Conservation (phyloP, 179 eudicot genomes). For the Beta macrorhiza region DNA sequence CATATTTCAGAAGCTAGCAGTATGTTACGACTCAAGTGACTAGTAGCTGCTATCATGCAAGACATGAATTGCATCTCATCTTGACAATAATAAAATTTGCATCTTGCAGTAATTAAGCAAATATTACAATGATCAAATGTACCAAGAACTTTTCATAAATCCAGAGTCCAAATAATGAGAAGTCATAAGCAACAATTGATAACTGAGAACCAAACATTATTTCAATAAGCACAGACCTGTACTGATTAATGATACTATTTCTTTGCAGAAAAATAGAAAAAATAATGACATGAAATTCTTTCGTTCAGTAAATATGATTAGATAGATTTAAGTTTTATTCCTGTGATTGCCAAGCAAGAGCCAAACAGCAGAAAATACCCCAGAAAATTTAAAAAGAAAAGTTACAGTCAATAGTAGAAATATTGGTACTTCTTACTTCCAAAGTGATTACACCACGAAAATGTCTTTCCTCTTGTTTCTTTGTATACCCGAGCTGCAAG, state of each 20-base stretch:
- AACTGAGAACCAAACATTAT: not conserved
- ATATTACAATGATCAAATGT: no score
- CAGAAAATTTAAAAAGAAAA: not conserved
- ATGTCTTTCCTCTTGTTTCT: slow-evolving; percentile 94
- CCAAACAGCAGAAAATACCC: no score
- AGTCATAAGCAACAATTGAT: not conserved
- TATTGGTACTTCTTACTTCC: slow-evolving; percentile 59
- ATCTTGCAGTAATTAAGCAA: not conserved
- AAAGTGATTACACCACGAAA: slow-evolving; percentile 94
- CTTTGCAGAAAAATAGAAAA: not conserved
- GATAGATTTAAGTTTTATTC: no score
- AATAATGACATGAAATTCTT: not conserved
- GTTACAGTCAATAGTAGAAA: not conserved
- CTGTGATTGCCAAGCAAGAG: not conserved
- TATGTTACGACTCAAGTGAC: no score
- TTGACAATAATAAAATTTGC: not conserved
- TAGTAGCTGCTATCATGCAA: not conserved
- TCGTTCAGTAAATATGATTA: not conserved
- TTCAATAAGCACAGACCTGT: not conserved
- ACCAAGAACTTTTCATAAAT: not conserved
- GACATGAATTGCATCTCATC: not conserved
- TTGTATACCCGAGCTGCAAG: slow-evolving; percentile 97
- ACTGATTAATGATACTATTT: not conserved
- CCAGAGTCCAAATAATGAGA: not conserved
- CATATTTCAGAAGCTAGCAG: not conserved